Conservation (phyloP, 1,139 yeast genomes). For the Candida buenavistaensis region DNA sequence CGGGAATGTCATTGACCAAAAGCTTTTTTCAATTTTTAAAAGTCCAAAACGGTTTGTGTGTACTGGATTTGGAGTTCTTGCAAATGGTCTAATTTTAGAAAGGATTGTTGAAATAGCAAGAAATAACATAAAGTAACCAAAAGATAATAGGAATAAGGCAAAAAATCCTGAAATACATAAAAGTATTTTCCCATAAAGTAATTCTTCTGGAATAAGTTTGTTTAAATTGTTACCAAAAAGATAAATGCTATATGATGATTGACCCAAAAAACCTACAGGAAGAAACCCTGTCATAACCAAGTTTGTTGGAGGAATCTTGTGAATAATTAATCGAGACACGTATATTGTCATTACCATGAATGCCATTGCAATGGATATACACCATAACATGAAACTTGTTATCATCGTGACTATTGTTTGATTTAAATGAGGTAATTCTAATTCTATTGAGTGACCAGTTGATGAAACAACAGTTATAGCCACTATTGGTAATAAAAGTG, state of each 20-base stretch:
- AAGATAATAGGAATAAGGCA: slow-evolving; percentile 53
- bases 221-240: slow-evolving; percentile 50
- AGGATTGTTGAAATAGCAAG: slow-evolving; percentile 49
- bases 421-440: slow-evolving; percentile 37
- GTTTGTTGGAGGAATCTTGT: slow-evolving; percentile 56
- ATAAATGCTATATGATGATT: slow-evolving; percentile 70
- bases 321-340: slow-evolving; percentile 55
- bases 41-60: slow-evolving; percentile 16
- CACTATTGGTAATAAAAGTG: slow-evolving; percentile 67
- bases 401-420: slow-evolving; percentile 54
- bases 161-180: slow-evolving; percentile 23
- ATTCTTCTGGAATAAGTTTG: slow-evolving; percentile 15
- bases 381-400: slow-evolving; percentile 61
- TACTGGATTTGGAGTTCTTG: slow-evolving; percentile 17
- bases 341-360: slow-evolving; percentile 57
- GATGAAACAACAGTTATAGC: slow-evolving; percentile 75
- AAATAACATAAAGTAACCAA: slow-evolving; percentile 65
- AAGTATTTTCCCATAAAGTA: slow-evolving; percentile 19
- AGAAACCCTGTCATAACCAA: slow-evolving; percentile 27
- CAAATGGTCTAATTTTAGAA: slow-evolving; percentile 36
- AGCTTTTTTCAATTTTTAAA: slow-evolving; percentile 38
- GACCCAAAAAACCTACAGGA: slow-evolving; percentile 58
- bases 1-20: slow-evolving; percentile 93
- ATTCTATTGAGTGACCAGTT: slow-evolving; percentile 56
- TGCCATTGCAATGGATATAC: slow-evolving; percentile 64